Percentiles rank a stretch among this genome's conserved stretches.
These are phyloP conservation scores for Claviceps monticola DNA, from an alignment of 2,329 filamentous ascomycete species.

Conservation along the genomic window DNA sequence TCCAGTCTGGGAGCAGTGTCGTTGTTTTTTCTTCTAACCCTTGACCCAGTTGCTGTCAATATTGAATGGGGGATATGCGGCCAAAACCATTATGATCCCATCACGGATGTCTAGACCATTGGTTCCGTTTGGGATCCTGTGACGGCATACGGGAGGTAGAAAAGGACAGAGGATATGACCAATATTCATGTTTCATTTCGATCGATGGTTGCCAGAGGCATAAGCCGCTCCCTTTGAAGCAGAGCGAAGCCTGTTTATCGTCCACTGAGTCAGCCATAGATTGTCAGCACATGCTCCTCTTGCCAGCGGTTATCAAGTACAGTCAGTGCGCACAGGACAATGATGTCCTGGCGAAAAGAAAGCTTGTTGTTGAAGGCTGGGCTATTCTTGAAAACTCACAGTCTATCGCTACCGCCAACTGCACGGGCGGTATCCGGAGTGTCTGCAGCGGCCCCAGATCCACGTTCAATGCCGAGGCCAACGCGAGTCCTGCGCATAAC, in stretches of 20 bases:
- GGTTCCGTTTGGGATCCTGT: conserved; percentile 5
- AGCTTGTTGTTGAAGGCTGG: conserved; percentile 22
- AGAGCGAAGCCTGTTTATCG: conserved; percentile 75
- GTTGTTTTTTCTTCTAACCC: neutral
- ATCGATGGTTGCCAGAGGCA: conserved; percentile 26
- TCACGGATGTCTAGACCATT: conserved; percentile 1
- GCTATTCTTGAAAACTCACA: conserved; percentile 65
- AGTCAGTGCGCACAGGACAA: conserved; percentile 73
- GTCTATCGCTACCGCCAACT: conserved; percentile 75
- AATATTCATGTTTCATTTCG: conserved; percentile 17
- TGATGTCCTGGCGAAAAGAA: conserved; percentile 72
- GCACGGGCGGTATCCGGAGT: conserved; percentile 61
- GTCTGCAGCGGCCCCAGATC: conserved; percentile 42
- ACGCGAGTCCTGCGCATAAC: conserved; percentile 59
- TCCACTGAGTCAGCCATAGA: conserved; percentile 70
- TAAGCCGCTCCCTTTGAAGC: conserved; percentile 55
- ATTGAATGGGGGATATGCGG: neutral
- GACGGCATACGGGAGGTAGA: conserved; percentile 2
- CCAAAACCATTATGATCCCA: neutral
- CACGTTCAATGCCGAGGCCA: conserved; percentile 51
- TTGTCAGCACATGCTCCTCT: conserved; percentile 58
- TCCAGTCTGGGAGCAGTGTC: neutral
- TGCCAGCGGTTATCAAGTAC: conserved; percentile 60
- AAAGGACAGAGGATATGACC: neutral
- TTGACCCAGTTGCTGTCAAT: neutral